Conservation (phyloP, 495 filamentous ascomycete genomes). For the Pyrenula aspistea region DNA sequence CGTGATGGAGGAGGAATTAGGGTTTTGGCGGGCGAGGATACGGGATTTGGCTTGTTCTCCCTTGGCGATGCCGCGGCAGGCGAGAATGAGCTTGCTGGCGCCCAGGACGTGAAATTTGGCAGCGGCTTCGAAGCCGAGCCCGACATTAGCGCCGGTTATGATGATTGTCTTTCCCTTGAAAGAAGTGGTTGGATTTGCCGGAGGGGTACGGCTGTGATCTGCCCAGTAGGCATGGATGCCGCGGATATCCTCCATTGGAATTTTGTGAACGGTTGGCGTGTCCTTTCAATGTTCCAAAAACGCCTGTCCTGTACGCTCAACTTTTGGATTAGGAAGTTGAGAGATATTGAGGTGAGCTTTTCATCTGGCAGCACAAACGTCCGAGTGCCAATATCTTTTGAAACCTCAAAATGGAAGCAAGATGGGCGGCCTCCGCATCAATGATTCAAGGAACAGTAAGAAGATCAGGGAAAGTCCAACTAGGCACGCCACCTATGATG, state of each 20-base stretch:
- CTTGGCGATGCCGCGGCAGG: conserved; percentile 21
- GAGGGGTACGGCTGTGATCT: background rate
- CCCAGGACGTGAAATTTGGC: conserved; percentile 12
- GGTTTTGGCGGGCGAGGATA: conserved; percentile 8
- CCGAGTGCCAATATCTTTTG: too few relatives aligned
- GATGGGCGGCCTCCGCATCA: too few relatives aligned
- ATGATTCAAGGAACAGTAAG: too few relatives aligned
- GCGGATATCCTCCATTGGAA: background rate
- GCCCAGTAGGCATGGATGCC: background rate
- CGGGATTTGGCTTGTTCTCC: conserved; percentile 25
- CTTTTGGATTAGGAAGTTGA: too few relatives aligned
- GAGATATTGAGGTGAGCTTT: too few relatives aligned
- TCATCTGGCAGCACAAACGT: too few relatives aligned
- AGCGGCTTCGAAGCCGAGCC: conserved; percentile 21
- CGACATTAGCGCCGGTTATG: conserved; percentile 21
- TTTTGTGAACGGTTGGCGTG: too few relatives aligned
- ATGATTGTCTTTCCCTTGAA: conserved; percentile 20
- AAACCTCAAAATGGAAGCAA: too few relatives aligned
- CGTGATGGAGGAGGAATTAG: conserved; percentile 8
- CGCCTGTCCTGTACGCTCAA: too few relatives aligned
- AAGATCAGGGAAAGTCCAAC: too few relatives aligned
- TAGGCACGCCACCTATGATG: too few relatives aligned
- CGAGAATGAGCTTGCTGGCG: conserved; percentile 17
- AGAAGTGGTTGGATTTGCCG: conserved; percentile 2
- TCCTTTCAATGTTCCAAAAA: too few relatives aligned